Evolutionary conservation across 1,284 basidiomycete genomes (phyloP), one percentile per base, ranked within the genome.

Genomic region (Ustilago xerochloae): DNA sequence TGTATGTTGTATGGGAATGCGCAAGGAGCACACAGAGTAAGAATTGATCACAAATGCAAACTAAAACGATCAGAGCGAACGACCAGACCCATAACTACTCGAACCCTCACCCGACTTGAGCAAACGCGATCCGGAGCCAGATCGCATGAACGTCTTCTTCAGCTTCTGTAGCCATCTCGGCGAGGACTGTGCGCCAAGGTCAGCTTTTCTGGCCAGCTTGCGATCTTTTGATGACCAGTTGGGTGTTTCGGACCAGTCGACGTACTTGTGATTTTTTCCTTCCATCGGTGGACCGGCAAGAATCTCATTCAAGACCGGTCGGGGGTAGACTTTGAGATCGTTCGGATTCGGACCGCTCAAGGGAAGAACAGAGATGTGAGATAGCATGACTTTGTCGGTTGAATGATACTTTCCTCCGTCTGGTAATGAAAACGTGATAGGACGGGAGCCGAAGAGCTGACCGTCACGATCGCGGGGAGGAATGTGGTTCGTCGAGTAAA

Each of bases 211-310:
- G 7, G 30, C 47, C 15, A 15, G 30, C 29, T 45, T 32, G 16
- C 41, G 28, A 3, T 54, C 52, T 3, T n/a, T 29, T 6, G 15
- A 32, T 1, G 35, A 39, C 46, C 55, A 55, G 18, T 36, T 55
- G 24, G 53, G 53, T 6, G 13, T 15, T 4, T 47, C 33, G n/a
- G 43, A 24, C 53, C 53, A 55, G 16, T 55, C 43, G 2, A 55
- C 53, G 20, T 20, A 0, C 15, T 4, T 9, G 4, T 0, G 8
- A 2, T 22, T 1, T 20, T 30, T 47, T 47, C 2, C 12, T 9
- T 18, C 10, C 8, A n/a, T 29, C 18, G 4, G 41, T 26, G 49
- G 49, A 0, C 32, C 32, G 5, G 18, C 18, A 4, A 55, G 41
- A 6, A 55, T 24, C 20, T 55, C 10, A 2, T 43, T 9, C 13